Evolutionary conservation across 2,329 filamentous ascomycete genomes (phyloP).

Genomic region (Sporothrix variecibatus): DNA sequence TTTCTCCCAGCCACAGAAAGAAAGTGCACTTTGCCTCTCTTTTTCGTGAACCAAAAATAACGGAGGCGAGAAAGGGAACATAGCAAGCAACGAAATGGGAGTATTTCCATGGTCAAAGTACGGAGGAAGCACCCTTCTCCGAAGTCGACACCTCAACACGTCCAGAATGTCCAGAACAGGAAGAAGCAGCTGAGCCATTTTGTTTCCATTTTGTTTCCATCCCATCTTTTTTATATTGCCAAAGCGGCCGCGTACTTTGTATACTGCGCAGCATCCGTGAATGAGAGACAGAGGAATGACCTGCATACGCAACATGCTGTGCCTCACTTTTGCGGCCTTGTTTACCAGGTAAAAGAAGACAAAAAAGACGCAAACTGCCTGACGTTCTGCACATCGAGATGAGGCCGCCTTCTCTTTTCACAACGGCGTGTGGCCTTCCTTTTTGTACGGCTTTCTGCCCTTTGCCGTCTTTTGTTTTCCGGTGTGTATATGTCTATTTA

Average conservation of each 20-base stretch:
- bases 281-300: background rate
- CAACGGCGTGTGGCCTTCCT: background rate
- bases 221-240: background rate
- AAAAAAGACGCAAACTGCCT: background rate
- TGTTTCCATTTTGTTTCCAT: background rate
- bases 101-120: background rate
- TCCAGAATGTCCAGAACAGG: background rate
- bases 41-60: slow-evolving; percentile 8
- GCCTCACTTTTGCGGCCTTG: slow-evolving; percentile 4
- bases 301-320: slow-evolving; percentile 10
- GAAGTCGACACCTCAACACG: too few relatives aligned
- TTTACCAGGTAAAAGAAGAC: slow-evolving; percentile 20
- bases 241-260: background rate
- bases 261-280: background rate
- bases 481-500: background rate
- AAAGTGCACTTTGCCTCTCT: background rate
- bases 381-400: background rate
- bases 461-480: background rate
- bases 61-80: background rate
- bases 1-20: slow-evolving; percentile 6
- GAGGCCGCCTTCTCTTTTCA: background rate
- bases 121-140: background rate
- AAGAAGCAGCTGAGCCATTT: background rate
- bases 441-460: background rate
- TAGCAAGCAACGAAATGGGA: background rate